phyloP scores from a whole-genome alignment of 129 eudicot genomes.

The Centaurea solstitialis region DNA sequence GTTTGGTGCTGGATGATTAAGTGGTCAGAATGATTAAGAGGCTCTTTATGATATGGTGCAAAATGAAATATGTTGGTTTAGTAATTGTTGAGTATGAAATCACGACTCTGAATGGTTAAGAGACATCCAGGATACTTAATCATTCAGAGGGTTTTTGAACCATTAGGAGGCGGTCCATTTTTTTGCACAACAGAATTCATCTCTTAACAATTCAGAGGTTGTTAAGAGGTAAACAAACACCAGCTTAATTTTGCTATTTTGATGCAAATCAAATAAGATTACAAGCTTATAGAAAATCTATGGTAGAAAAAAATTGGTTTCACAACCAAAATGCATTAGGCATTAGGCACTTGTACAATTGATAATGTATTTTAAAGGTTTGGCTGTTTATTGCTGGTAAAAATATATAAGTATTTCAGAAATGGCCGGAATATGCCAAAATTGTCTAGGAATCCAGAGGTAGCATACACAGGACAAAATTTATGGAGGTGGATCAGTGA shows the following conservation, averaged over 20 bases:
- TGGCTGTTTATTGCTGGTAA: background rate
- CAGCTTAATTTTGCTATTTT: background rate
- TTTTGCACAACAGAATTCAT: no score
- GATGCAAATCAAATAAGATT: slow-evolving; percentile 5
- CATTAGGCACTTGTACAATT: slow-evolving; percentile 21
- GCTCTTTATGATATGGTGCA: no score
- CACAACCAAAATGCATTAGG: slow-evolving; percentile 11
- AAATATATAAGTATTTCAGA: background rate
- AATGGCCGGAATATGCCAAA: slow-evolving; percentile 40
- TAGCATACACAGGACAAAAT: slow-evolving; percentile 22
- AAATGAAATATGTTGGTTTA: no score
- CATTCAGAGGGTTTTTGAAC: no score
- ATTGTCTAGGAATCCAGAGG: slow-evolving; percentile 21
- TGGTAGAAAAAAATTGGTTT: background rate
- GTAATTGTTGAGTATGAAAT: no score
- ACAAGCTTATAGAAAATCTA: background rate
- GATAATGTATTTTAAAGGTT: background rate
- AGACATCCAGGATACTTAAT: no score
- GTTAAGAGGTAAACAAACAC: no score
- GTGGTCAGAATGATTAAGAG: no score
- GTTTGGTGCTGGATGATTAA: no score
- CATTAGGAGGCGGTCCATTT: no score
- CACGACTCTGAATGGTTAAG: no score
- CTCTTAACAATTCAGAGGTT: no score
- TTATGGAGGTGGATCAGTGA: slow-evolving; percentile 33